Conservation (phyloP, 768 basidiomycete species). For the Boletus pseudo-olivaceus region DNA sequence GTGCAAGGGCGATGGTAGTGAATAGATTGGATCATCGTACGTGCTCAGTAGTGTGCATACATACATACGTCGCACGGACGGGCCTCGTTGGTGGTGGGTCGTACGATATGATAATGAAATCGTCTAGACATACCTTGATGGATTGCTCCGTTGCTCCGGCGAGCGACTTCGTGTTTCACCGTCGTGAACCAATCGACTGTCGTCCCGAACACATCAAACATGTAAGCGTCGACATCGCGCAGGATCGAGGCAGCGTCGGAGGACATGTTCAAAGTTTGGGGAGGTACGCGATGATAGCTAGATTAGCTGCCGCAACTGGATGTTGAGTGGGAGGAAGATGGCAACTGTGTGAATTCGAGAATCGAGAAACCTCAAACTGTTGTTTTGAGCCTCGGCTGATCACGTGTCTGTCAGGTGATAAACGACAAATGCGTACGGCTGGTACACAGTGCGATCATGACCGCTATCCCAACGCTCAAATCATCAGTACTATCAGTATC, state of each 20-base stretch:
- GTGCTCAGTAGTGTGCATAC: neutral
- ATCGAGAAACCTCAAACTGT: too few species aligned
- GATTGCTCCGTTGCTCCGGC: constrained; percentile 11
- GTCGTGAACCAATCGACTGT: constrained; percentile 42
- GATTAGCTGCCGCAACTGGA: neutral
- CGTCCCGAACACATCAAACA: constrained; percentile 53
- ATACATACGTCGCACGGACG: neutral
- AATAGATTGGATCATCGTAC: neutral
- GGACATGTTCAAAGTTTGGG: neutral
- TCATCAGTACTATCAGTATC: too few species aligned
- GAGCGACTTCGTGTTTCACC: constrained; percentile 17
- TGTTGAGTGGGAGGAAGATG: too few species aligned
- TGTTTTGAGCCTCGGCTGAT: too few species aligned
- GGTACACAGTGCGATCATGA: too few species aligned
- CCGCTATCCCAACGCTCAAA: too few species aligned
- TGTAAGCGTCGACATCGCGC: constrained; percentile 37
- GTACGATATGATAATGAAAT: too few species aligned
- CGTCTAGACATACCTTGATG: constrained; percentile 10
- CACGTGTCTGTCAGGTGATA: too few species aligned
- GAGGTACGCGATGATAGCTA: neutral
- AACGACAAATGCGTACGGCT: too few species aligned
- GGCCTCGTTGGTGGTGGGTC: neutral
- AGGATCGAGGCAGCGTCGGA: neutral
- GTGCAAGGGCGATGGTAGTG: neutral
- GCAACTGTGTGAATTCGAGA: too few species aligned